Base-by-base conservation (phyloP, 257 asterid genomes). In the Gynochthodes officinalis region DNA sequence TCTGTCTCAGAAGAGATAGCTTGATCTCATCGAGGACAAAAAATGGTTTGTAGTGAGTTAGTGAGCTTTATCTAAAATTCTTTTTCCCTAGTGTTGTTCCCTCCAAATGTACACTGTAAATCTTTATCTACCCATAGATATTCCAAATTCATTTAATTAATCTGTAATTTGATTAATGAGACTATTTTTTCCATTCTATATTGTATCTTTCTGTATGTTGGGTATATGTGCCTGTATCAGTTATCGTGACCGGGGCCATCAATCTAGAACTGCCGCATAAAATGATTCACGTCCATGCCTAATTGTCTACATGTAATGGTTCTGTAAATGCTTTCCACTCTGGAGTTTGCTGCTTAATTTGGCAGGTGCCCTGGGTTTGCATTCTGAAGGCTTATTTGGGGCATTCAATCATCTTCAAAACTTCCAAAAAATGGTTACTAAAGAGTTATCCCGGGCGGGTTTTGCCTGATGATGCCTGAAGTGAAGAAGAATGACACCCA, bases 41-140 rank as follows among this genome's bases (percentile, higher is more conserved):
- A 48, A 68, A 30, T 59, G 70, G 61, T 68, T 59, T 69, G 73
- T 59, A 27, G 69, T 44, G 30, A 32, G 33, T 14, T 15, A 35
- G 32, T 71, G 57, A 71, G 40, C 30, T 43, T 30, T 32, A 60
- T 32, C 54, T 42, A 19, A 71, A 39, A 50, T 49, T 49, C 39
- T 48, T 21, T 64, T 50, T 32, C 13, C 10, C 35, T 48, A 10
- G n/a, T n/a, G 25, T 69, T 52, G 50, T 69, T 69, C 33, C n/a
- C 53, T 27, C 14, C 27, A 55, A 39, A 23, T 39, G 66, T 70
- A 40, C 30, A 37, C 64, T 73, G 60, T 73, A 42, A 39, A 64
- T 61, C 55, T 25, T 58, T 16, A 53, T 64, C 64, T 69, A 64
- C 55, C 35, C 46, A 73, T 12, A 57, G 55, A 52, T 37, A 44